phyloP scores from a whole-genome alignment of 495 filamentous ascomycete genomes.

The Peziza echinospora region DNA sequence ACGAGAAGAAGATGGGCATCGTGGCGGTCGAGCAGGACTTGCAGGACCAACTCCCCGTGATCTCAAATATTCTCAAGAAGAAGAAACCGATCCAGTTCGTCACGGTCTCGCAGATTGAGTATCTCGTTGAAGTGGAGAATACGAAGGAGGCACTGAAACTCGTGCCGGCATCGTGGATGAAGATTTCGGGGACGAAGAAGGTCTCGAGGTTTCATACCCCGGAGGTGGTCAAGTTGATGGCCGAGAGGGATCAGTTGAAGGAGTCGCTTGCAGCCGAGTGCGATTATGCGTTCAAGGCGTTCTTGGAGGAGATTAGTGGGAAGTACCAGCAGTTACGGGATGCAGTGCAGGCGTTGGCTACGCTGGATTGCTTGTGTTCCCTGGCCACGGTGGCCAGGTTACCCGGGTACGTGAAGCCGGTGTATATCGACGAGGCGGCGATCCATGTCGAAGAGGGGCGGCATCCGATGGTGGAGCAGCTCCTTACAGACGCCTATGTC shows the following conservation, averaged over 20 bases:
- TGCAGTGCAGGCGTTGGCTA: constrained; percentile 63
- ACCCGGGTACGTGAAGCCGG: constrained; percentile 77
- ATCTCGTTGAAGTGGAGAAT: constrained; percentile 79
- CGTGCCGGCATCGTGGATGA: constrained; percentile 82
- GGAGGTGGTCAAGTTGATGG: constrained; percentile 57
- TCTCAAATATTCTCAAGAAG: constrained; percentile 48
- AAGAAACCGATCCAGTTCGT: constrained; percentile 50
- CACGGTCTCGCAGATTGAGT: constrained; percentile 76
- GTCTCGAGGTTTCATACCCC: constrained; percentile 88
- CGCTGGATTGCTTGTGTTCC: constrained; percentile 75
- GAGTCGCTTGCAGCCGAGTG: constrained; percentile 83
- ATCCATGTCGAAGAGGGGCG: constrained; percentile 57
- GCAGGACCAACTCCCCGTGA: constrained; percentile 46
- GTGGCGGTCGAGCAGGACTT: constrained; percentile 74
- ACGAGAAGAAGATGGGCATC: constrained; percentile 76
- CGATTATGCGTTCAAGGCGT: constrained; percentile 52
- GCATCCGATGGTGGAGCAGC: constrained; percentile 91
- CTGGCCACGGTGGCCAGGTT: constrained; percentile 62
- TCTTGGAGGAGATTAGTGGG: constrained; percentile 50
- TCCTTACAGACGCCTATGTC: constrained; percentile 71
- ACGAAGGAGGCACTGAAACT: constrained; percentile 43
- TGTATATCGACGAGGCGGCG: constrained; percentile 40
- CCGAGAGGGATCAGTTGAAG: constrained; percentile 84
- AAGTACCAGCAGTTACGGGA: constrained; percentile 81
- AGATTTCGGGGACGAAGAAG: constrained; percentile 85